A percentile compares a stretch with the other conserved stretches of the same genome.
phyloP scores from a whole-genome alignment of 192 early-diverging fungal genomes.

The Backusella westeae region DNA sequence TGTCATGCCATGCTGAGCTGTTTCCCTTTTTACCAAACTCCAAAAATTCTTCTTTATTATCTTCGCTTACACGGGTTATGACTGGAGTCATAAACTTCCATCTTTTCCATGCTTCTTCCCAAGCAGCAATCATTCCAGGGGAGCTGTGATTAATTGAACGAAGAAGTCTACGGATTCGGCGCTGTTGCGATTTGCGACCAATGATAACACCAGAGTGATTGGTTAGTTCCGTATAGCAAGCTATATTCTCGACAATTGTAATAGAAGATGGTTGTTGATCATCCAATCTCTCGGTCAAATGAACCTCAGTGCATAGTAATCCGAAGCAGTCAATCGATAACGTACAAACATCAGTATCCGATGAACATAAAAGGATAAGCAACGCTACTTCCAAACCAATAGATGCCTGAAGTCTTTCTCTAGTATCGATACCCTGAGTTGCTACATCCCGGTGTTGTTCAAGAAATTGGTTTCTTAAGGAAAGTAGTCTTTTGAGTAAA shows the following conservation, averaged over 20 bases:
- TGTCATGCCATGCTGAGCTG: background rate
- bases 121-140: constrained; percentile 71
- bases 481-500: constrained; percentile 62
- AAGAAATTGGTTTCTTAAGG: constrained; percentile 53
- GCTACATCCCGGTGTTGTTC: constrained; percentile 43
- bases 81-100: constrained; percentile 60
- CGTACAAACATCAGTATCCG: constrained; percentile 63
- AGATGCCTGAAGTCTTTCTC: constrained; percentile 65
- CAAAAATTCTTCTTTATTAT: constrained; percentile 20
- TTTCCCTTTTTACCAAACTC: background rate
- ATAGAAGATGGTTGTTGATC: constrained; percentile 39
- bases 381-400: constrained; percentile 73
- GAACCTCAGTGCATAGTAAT: constrained; percentile 65
- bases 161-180: constrained; percentile 63
- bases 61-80: constrained; percentile 24
- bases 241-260: constrained; percentile 64
- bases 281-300: constrained; percentile 58
- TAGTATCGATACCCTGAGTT: constrained; percentile 51
- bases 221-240: constrained; percentile 64
- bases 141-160: constrained; percentile 60
- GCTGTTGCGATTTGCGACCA: constrained; percentile 72
- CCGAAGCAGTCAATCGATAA: constrained; percentile 62
- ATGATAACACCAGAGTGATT: constrained; percentile 38
- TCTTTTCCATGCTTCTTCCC: constrained; percentile 77
- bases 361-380: constrained; percentile 67